Conservation (phyloP, 2,329 filamentous ascomycete species). For the Penicillium sp. region DNA sequence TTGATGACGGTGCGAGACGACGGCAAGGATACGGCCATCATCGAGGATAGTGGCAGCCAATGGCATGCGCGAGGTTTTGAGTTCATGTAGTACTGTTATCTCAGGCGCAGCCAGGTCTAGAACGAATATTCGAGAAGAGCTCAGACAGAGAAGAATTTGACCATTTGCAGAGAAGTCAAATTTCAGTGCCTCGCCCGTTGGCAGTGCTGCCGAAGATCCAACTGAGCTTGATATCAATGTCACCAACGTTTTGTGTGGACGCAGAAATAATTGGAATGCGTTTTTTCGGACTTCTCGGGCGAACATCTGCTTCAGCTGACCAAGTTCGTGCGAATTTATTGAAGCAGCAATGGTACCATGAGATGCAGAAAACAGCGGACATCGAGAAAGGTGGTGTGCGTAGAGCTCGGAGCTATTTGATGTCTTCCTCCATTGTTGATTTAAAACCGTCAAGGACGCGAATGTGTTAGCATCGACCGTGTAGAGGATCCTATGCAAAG, state of each 20-base stretch:
- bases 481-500: slow-evolving; percentile 41
- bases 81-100: slow-evolving; percentile 66
- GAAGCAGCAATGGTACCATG: slow-evolving; percentile 30
- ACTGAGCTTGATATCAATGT: slow-evolving; percentile 80
- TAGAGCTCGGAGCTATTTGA: slow-evolving; percentile 44
- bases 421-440: slow-evolving; percentile 40
- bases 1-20: slow-evolving; percentile 76
- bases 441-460: slow-evolving; percentile 44
- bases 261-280: slow-evolving; percentile 70
- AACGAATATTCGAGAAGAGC: slow-evolving; percentile 79
- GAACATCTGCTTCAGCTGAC: slow-evolving; percentile 62
- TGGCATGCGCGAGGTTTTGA: slow-evolving; percentile 74
- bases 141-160: slow-evolving; percentile 72
- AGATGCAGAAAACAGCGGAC: slow-evolving; percentile 38
- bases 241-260: slow-evolving; percentile 66
- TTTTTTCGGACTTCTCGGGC: slow-evolving; percentile 69
- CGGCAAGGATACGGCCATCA: slow-evolving; percentile 70
- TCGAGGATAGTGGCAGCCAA: slow-evolving; percentile 75
- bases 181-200: slow-evolving; percentile 79
- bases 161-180: slow-evolving; percentile 76
- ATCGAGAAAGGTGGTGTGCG: slow-evolving; percentile 43
- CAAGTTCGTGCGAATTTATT: slow-evolving; percentile 48
- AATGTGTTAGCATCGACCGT: slow-evolving; percentile 45
- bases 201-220: slow-evolving; percentile 74
- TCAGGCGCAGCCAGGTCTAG: slow-evolving; percentile 62